Evolutionary conservation across 352 stramenopile genomes (phyloP).

Genomic region (Blastocystis sp.): DNA sequence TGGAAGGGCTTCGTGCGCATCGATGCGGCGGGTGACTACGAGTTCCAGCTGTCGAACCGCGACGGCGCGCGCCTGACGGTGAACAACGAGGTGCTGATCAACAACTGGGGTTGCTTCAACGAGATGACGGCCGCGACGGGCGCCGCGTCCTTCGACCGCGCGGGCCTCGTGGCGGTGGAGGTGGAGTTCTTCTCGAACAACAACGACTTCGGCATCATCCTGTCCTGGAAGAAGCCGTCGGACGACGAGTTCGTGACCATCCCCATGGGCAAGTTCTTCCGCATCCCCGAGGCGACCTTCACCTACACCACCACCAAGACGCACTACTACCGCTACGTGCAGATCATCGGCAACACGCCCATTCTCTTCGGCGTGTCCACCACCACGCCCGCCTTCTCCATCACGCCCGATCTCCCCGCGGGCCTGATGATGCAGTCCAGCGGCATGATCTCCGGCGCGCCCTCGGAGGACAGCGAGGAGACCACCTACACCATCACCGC

Average conservation of each 20-base stretch:
- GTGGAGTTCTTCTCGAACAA: conserved; percentile 10
- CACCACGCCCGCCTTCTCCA: background rate
- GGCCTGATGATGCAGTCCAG: conserved; percentile 8
- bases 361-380: conserved; percentile 11
- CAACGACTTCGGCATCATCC: background rate
- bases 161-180: background rate
- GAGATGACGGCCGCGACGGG: background rate
- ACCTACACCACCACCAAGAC: background rate
- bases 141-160: background rate
- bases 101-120: background rate
- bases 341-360: background rate
- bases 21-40: background rate
- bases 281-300: background rate
- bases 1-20: conserved; percentile 26
- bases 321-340: conserved; percentile 11
- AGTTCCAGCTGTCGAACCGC: conserved; percentile 22
- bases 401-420: conserved; percentile 1
- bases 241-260: background rate
- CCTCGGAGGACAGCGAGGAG: background rate
- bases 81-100: background rate
- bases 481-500: conserved; percentile 18
- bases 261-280: background rate
- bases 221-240: background rate
- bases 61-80: conserved; percentile 22
- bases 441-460: conserved; percentile 25